Percentiles rank a stretch among this genome's conserved stretches.
Evolutionary conservation across 768 basidiomycete species (phyloP).

Genomic region (Thelephora ganbajun): DNA sequence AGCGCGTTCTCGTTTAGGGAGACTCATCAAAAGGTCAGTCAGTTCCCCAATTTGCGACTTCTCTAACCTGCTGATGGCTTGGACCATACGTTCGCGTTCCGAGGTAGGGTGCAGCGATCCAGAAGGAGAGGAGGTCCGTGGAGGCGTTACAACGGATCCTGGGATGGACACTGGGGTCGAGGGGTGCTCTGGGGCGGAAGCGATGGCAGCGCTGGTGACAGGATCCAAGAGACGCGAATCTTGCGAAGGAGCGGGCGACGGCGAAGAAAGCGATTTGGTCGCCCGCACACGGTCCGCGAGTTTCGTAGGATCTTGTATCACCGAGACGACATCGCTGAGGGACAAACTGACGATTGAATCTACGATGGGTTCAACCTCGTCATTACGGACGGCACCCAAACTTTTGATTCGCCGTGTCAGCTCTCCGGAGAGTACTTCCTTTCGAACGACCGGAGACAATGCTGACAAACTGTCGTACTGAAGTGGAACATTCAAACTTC

Average conservation of each 20-base stretch:
- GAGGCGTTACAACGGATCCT: slow-evolving; percentile 64
- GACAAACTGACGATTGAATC: slow-evolving; percentile 58
- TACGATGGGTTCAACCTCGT: slow-evolving; percentile 52
- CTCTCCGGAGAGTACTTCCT: slow-evolving; percentile 76
- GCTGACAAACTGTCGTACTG: slow-evolving; percentile 76
- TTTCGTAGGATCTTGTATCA: slow-evolving; percentile 55
- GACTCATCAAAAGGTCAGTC: slow-evolving; percentile 68
- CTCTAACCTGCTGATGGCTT: slow-evolving; percentile 54
- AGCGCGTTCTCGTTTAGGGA: slow-evolving; percentile 80
- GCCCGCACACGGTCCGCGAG: slow-evolving; percentile 47
- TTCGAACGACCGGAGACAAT: slow-evolving; percentile 77
- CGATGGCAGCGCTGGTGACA: slow-evolving; percentile 52
- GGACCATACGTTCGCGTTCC: slow-evolving; percentile 63
- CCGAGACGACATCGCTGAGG: slow-evolving; percentile 63
- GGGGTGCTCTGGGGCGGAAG: slow-evolving; percentile 83
- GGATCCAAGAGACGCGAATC: slow-evolving; percentile 61
- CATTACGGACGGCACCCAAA: slow-evolving; percentile 34
- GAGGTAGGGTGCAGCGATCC: slow-evolving; percentile 46
- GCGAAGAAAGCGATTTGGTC: slow-evolving; percentile 25
- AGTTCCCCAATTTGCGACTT: slow-evolving; percentile 45
- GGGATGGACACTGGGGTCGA: slow-evolving; percentile 74
- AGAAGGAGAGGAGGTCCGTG: slow-evolving; percentile 70
- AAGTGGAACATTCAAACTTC: slow-evolving; percentile 71
- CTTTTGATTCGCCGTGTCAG: slow-evolving; percentile 59
- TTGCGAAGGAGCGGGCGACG: slow-evolving; percentile 45